Evolutionary conservation across 2,329 filamentous ascomycete species (phyloP), one percentile per base, ranked within the genome.

Genomic region (Coniochaeta sp.): DNA sequence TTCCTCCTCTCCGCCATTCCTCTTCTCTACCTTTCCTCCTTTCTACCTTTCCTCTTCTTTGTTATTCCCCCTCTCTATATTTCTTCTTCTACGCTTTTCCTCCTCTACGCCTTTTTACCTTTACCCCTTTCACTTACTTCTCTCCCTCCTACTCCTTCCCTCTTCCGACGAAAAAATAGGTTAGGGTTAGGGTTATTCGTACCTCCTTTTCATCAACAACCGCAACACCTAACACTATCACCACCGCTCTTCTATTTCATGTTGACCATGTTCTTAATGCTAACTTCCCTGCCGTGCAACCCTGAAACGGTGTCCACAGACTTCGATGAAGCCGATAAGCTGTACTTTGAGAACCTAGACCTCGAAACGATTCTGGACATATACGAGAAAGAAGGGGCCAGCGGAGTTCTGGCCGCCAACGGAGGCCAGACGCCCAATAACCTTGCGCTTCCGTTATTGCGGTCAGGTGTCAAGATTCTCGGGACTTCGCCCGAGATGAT

Each of bases 401-500:
- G 82, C 65, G 95, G 95, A 69, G 89, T 98, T 2, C 85, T 98
- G 56, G 90, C 96, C 62, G 93, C 92, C 58, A 96, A 98, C 91
- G 93, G 95, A 28, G 95, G 95, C 9, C 95, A 99, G 73, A 96
- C 91, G 0, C 93, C 95, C 2, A 98, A 98, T 82, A 98, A 98
- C 79, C 97, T 99, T 68, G 92, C 95, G 1, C 81, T 98, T 57
- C 90, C 91, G 3, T 83, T 99, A 22, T 88, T 93, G 73, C 89
- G 93, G 64, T 83, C 92, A 57, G 95, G 96, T 63, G 90, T 96
- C 71, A 96, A 93, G 78, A 88, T 98, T 38, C 81, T 98, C 4
- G 95, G 95, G 67, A 99, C 95, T 1, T 97, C 93, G 0, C 95
- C 95, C 10, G 95, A 99, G 75, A 98, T 98, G 93, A 98, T 99